Percentiles rank a stretch among this genome's conserved stretches.
phyloP scores from a whole-genome alignment of 176 grass and related monocot genomes.

The Phyllostachys edulis region DNA sequence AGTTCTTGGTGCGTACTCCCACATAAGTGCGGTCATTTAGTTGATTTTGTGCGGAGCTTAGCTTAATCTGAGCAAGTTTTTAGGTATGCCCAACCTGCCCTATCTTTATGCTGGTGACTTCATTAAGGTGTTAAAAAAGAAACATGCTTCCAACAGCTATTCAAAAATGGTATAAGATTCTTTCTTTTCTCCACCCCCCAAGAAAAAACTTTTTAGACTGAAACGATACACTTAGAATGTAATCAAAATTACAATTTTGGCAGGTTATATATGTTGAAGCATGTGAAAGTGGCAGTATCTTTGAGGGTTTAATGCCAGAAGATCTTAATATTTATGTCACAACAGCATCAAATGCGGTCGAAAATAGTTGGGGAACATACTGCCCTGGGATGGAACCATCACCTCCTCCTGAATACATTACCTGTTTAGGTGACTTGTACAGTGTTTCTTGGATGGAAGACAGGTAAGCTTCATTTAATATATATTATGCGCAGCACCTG shows the following conservation, averaged over 20 bases:
- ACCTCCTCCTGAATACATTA: constrained; percentile 68
- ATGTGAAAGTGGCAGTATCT: constrained; percentile 96
- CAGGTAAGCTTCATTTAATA: constrained; percentile 48
- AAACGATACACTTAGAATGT: not conserved
- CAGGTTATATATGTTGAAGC: constrained; percentile 97
- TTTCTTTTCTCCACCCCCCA: not conserved
- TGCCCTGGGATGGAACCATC: constrained; percentile 88
- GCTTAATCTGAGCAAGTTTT: constrained; percentile 9
- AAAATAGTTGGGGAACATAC: constrained; percentile 94
- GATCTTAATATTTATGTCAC: constrained; percentile 85
- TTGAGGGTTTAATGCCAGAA: constrained; percentile 73
- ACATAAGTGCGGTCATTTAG: not conserved
- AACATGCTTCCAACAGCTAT: constrained; percentile 76
- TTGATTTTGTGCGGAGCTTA: constrained; percentile 3
- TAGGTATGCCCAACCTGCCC: constrained; percentile 87
- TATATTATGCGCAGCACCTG: not conserved
- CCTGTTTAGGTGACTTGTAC: constrained; percentile 57
- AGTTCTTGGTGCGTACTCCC: constrained; percentile 65
- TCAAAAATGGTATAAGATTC: constrained; percentile 72
- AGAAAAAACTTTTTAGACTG: not conserved
- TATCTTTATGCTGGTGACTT: constrained; percentile 82
- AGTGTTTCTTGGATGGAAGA: constrained; percentile 99
- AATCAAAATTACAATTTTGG: constrained; percentile 19
- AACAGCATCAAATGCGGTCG: constrained; percentile 77
- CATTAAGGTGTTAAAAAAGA: constrained; percentile 67